Evolutionary conservation across 306 rosid genomes (phyloP), one percentile per base, ranked within the genome.

Genomic region (Quillaja saponaria): DNA sequence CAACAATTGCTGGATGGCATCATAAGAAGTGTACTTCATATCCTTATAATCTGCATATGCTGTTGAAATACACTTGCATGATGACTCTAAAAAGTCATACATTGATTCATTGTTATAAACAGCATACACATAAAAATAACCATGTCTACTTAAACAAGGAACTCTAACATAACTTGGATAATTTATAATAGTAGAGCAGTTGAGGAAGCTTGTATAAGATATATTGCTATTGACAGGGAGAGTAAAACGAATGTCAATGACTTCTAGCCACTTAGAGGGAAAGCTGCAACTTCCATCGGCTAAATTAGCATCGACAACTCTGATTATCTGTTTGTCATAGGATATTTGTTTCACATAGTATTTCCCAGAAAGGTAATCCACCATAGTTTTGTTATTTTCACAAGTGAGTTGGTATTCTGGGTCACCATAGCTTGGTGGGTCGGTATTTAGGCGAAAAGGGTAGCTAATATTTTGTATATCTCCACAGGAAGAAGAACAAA

Each of bases 241-340:
- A n/a, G n/a, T n/a, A n/a, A n/a, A n/a, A n/a, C n/a, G 34, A 8
- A n/a, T 5, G 0, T n/a, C 45, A 0, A 0, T 5, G 0, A 21
- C 0, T 18, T 12, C 17, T 3, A 11, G n/a, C 35, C 21, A 3
- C 54, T 49, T 28, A 0, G 68, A 51, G 8, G 45, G 69, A 0
- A 70, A 40, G 44, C 67, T 63, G 63, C 69, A 61, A 53, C 46
- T 61, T 20, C 49, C 56, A 35, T 70, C 35, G 34, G 64, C 60
- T 6, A 74, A 55, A 64, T 67, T 72, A 34, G 33, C 71, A 57
- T 72, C 69, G 8, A 53, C 54, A 19, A 59, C 13, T 20, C 59
- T 58, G 54, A 61, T 13, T 34, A 18, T 2, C 7, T 49, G 55
- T 4, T 40, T 35, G 8, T 55, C 31, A 56, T 62, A 49, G 6